Evolutionary conservation across 306 rosid species (phyloP), one percentile per base, ranked within the genome.

Genomic region (Ammopiptanthus mongolicus): DNA sequence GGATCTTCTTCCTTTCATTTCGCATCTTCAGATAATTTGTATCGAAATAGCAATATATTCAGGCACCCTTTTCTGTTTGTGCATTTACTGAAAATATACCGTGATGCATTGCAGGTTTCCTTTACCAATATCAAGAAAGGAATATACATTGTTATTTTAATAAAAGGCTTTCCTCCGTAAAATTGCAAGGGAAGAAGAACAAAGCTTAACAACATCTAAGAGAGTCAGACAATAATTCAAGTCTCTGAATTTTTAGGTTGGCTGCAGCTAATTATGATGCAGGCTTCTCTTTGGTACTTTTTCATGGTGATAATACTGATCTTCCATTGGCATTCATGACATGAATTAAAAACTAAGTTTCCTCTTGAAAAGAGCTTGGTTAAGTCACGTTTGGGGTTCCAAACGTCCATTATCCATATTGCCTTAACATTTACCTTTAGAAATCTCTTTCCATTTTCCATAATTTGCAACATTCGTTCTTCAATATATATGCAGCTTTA

Each of bases 131-230:
- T 61, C 76, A 69, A 60, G 79, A 61, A 80, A 75, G 82, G 85
- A 75, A 37, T 79, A 78, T 81, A 65, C 82, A 63, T n/a, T n/a
- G n/a, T n/a, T n/a, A n/a, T 88, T 75, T 74, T 74, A 50, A 60
- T 82, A 53, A 82, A 86, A 76, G 81, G 78, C 73, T 70, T 61
- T 63, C 53, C 83, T 17, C 58, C 79, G 4, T 76, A 69, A 23
- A 74, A 78, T 70, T 82, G 65, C 80, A 81, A 63, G 50, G 74
- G 80, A 48, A 82, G 56, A 71, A 80, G 62, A 55, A 79, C 55
- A 71, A 83, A 82, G 70, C 80, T 72, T 70, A 78, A 74, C 41
- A 85, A 70, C 22, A 84, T 75, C 18, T 5, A 44, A 63, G 80
- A 76, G 57, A 28, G 48, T 57, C 58, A 39, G 72, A 71, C 80